Base-by-base conservation (phyloP, 495 filamentous ascomycete species). In the Immersiella caudata region DNA sequence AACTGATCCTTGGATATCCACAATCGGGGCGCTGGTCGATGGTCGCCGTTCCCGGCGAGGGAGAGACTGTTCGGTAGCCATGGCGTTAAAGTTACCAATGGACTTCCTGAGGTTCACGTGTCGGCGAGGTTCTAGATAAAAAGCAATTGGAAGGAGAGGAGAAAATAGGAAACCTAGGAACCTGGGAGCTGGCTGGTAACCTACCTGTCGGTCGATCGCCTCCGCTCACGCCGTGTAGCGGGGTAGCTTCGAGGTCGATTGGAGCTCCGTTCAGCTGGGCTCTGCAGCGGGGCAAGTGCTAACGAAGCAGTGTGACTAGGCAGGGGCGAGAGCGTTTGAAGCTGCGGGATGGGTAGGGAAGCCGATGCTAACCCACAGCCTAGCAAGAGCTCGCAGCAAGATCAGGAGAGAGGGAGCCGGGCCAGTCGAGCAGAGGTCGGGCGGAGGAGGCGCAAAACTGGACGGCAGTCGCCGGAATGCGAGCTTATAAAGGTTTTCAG, bases 1-100 rank as follows among this genome's bases (percentile, higher is more conserved):
- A 62, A 97, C 84, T 2, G 90, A 90, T 54, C 92, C 93, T 77
- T 91, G 84, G 36, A 97, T 87, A 71, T 93, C 91, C 50, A 89
- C 85, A 71, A 97, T 88, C 35, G 93, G 93, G 62, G 91, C 90
- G 58, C 91, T 88, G 36, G 89, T 89, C 33, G 91, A 95, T 33
- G 90, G 91, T 65, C 84, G 90, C 66, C 93, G 86, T 69, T 82
- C 76, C 66, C 82, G 76, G 14, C 60, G 62, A 29, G 81, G 79
- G 20, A 82, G 20, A 59, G 67, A 63, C 20, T 70, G 72, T 36
- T 73, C 71, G 60, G 79, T 74, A 58, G 79, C 70, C 80, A 82
- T 82, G 49, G 22, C 21, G 40, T 11, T 25, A 29, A 35, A 58
- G 24, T 14, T 5, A 24, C 60, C 60, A 62, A 62, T 62, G 50